Base-by-base conservation (phyloP, 768 basidiomycete species). In the Collybiopsis confluens region DNA sequence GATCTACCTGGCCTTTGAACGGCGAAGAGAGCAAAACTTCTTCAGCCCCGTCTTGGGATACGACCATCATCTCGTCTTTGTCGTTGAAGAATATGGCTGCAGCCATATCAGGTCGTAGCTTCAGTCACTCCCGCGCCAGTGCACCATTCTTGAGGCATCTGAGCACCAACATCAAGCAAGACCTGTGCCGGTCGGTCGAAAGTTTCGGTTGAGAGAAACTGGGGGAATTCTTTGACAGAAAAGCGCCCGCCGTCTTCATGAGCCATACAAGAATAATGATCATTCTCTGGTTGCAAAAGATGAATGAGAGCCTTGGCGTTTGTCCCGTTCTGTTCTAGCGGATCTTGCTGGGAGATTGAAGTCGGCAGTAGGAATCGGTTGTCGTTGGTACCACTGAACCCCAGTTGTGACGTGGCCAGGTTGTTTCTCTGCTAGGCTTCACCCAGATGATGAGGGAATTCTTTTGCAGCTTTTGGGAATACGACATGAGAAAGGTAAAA, bases 331-430 rank as follows among this genome's bases (percentile, higher is more conserved):
- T 81, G 76, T 20, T 61, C 67, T 1, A 64, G 59, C 0, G 69
- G 70, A 50, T 77, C 74, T 9, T 57, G 45, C 45, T 76, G 76
- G 2, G 52, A 59, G 30, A 73, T 72, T 3, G 72, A 70, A 0
- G 61, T 65, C 0, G 73, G 73, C 1, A 73, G 60, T 10, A 74
- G 59, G 37, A 72, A 70, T 15, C 64, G 67, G 23, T 72, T 70
- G 55, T 82, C 80, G 45, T 82, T 82, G 1, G 80, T 82, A 9
- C 80, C 80, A 45, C 78, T 81, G 57, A 82, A 82, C 2, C n/a
- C 78, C 79, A 1, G 79, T 80, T 1, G 70, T 78, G 13, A 33
- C 30, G 15, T 68, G 24, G n/a, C 68, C 58, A 7, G 24, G 30
- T 44, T 69, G 75, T 2, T 48, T 51, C 49, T 74, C 73, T 0